Evolutionary conservation across 768 basidiomycete species (phyloP), one percentile per base, ranked within the genome.

Genomic region (Termitomyces bulborhizus): DNA sequence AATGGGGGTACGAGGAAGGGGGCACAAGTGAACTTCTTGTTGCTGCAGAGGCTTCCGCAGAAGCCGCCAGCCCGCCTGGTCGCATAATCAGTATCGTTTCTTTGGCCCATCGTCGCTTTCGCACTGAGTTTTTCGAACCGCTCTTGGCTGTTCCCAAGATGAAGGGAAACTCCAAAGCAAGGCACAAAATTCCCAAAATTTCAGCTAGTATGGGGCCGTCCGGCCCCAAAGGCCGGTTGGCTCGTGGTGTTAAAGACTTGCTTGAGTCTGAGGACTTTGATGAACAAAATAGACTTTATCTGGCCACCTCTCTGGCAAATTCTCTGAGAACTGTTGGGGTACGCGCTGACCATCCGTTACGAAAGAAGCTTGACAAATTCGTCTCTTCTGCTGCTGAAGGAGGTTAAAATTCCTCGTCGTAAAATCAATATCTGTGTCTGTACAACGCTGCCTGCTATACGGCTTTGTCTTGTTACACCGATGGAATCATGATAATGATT

Each of bases 101-200:
- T 49, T 74, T 89, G 45, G 88, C 86, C 46, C 76, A 81, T 66
- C 81, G 88, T 43, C 77, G 85, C 42, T 90, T 90, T 64, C 79
- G 88, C 63, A 80, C 76, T 41, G 87, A 89, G 65, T 77, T 88
- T 59, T 71, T 89, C 53, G 88, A 89, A 59, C 85, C 84, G 21
- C 66, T 90, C 32, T 71, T 90, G 50, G 75, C 80, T 21, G 76
- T 81, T 37, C 88, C 88, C n/a, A 88, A 84, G 69, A 63, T 77
- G 58, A 83, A 83, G 59, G 80, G 76, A 62, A 78, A 75, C 56
- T 67, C 70, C 15, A 81, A 84, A 68, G 65, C 71, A 56, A 74
- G 80, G 71, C 68, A 77, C 60, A 79, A 79, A 66, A 69, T 73
- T 40, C 77, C 81, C 24, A 78, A 76, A 52, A 55, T 74, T 6